Percentiles rank a stretch among this genome's conserved stretches.
Evolutionary conservation across 1,284 basidiomycete species (phyloP).

Genomic region (Boletus austroedulis): DNA sequence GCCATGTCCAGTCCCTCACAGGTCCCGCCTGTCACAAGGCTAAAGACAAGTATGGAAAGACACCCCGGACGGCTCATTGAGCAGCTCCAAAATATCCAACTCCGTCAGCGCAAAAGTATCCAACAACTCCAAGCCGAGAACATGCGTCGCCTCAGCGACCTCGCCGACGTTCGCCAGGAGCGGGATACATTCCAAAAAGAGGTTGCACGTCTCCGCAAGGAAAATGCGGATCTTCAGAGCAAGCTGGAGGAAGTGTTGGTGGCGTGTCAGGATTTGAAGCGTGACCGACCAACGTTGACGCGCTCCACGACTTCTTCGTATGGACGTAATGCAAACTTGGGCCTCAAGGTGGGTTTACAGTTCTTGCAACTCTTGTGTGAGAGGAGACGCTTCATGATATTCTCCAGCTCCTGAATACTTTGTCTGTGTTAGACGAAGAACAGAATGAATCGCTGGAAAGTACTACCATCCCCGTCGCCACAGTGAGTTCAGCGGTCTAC

Average conservation of each 20-base stretch:
- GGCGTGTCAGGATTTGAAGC: slow-evolving; percentile 23
- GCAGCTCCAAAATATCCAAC: slow-evolving; percentile 25
- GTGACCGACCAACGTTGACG: slow-evolving; percentile 16
- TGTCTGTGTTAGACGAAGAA: slow-evolving; percentile 8
- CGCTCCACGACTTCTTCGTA: slow-evolving; percentile 4
- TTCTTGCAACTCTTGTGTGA: background rate
- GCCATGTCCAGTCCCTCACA: background rate
- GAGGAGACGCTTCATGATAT: background rate
- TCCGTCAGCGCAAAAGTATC: slow-evolving; percentile 25
- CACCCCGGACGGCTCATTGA: slow-evolving; percentile 20
- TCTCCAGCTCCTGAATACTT: slow-evolving; percentile 4
- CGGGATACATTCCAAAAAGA: slow-evolving; percentile 27
- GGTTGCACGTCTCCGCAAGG: slow-evolving; percentile 19
- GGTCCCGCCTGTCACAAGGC: background rate
- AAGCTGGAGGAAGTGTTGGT: slow-evolving; percentile 19
- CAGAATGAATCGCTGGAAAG: background rate
- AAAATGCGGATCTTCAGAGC: slow-evolving; percentile 22
- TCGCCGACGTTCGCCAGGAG: slow-evolving; percentile 28
- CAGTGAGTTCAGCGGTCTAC: background rate
- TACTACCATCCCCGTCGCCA: background rate
- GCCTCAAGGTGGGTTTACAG: slow-evolving; percentile 8
- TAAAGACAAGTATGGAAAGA: slow-evolving; percentile 11
- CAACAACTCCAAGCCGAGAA: slow-evolving; percentile 29
- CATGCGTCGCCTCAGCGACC: slow-evolving; percentile 19
- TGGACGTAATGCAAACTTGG: background rate